Percentiles rank a stretch among this genome's conserved stretches.
These are phyloP conservation scores for Lactarius hatsudake DNA, from an alignment of 768 basidiomycete genomes.

Conservation along the genomic window DNA sequence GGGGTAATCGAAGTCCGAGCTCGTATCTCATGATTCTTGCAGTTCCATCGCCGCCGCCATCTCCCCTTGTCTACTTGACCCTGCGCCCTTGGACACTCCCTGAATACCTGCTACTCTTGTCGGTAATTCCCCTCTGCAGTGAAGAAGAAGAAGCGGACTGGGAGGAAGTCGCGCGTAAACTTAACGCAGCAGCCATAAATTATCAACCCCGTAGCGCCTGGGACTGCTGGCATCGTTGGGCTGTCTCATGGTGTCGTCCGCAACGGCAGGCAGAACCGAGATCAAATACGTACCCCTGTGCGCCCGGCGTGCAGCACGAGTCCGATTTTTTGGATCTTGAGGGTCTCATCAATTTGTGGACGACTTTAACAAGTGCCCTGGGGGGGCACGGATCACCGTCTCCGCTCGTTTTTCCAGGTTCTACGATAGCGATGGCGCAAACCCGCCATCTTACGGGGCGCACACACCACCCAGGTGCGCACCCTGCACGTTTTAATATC, in stretches of 20 bases:
- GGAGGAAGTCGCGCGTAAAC: slow-evolving; percentile 19
- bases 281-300: slow-evolving; percentile 20
- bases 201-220: slow-evolving; percentile 19
- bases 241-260: slow-evolving; percentile 24
- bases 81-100: slow-evolving; percentile 24
- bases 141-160: slow-evolving; percentile 15
- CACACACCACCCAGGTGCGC: slow-evolving; percentile 27
- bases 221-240: slow-evolving; percentile 30
- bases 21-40: not conserved
- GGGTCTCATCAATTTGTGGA: slow-evolving; percentile 22
- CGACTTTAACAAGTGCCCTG: slow-evolving; percentile 9
- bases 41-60: slow-evolving; percentile 20
- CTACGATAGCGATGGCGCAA: not conserved
- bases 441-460: slow-evolving; percentile 4
- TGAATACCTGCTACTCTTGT: slow-evolving; percentile 25
- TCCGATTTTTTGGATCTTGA: slow-evolving; percentile 19
- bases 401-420: not conserved
- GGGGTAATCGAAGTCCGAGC: not conserved
- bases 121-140: slow-evolving; percentile 8
- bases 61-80: slow-evolving; percentile 22
- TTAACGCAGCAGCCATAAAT: slow-evolving; percentile 7
- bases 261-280: not conserved
- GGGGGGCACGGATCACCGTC: not conserved
- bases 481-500: not conserved
- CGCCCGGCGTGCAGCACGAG: slow-evolving; percentile 26